phyloP scores from a whole-genome alignment of 202 grass and related monocot species.

The Zizania palustris region DNA sequence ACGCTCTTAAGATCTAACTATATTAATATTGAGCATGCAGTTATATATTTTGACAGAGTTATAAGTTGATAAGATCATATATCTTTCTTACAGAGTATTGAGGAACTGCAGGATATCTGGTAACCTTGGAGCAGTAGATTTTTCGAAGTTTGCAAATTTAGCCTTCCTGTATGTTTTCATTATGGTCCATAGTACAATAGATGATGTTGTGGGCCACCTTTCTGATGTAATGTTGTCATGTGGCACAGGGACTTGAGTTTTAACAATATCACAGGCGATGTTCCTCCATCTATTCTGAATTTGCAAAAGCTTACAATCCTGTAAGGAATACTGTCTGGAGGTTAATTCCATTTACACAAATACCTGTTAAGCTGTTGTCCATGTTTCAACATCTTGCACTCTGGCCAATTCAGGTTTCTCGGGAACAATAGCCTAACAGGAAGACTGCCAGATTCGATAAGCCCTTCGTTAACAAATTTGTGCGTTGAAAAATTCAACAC shows the following conservation, averaged over 20 bases:
- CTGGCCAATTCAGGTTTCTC: constrained; percentile 56
- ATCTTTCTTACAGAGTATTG: constrained; percentile 50
- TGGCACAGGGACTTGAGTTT: constrained; percentile 70
- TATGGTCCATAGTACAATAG: background rate
- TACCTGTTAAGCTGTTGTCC: background rate
- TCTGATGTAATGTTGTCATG: background rate
- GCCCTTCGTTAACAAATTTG: constrained; percentile 52
- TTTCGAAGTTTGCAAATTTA: constrained; percentile 37
- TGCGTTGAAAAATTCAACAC: constrained; percentile 28
- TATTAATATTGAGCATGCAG: background rate
- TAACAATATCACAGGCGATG: constrained; percentile 73
- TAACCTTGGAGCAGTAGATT: constrained; percentile 53
- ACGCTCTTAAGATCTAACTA: background rate
- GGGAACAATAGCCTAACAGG: constrained; percentile 75
- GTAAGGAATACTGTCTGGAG: constrained; percentile 50
- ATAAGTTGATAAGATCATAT: background rate
- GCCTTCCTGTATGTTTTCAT: constrained; percentile 31
- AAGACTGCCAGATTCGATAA: constrained; percentile 57
- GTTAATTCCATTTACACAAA: constrained; percentile 12
- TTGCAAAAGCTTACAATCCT: constrained; percentile 50
- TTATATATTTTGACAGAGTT: constrained; percentile 24
- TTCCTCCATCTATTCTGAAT: constrained; percentile 65
- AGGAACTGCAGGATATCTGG: constrained; percentile 77
- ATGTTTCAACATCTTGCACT: background rate
- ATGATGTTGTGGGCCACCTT: background rate